Evolutionary conservation across 306 rosid species (phyloP).

Genomic region (Malus asiatica): DNA sequence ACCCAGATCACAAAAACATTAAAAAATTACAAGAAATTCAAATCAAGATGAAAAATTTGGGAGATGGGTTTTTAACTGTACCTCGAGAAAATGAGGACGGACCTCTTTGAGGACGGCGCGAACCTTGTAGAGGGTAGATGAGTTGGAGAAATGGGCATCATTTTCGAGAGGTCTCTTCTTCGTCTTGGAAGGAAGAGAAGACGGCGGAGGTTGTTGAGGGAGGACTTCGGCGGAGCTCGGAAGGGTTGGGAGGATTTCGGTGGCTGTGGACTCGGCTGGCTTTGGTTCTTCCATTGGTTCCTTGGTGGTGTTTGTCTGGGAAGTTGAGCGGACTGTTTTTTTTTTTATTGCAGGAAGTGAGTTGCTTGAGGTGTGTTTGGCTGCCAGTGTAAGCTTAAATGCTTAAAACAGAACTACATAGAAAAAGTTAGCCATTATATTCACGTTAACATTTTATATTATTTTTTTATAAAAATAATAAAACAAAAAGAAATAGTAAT

Average conservation of each 20-base stretch:
- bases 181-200: constrained; percentile 21
- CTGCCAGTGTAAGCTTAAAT: not conserved
- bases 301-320: constrained; percentile 1
- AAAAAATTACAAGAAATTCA: not conserved
- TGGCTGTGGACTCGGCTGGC: not conserved
- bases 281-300: constrained; percentile 6
- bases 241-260: constrained; percentile 10
- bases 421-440: no score
- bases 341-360: not conserved
- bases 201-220: constrained; percentile 12
- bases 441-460: no score
- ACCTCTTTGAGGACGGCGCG: constrained; percentile 41
- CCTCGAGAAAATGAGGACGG: constrained; percentile 76
- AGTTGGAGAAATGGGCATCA: constrained; percentile 10
- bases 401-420: no score
- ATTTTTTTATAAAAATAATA: no score
- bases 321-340: not conserved
- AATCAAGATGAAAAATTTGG: not conserved
- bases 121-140: not conserved
- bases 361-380: not conserved
- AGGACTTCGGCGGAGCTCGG: constrained; percentile 12
- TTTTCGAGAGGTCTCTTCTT: constrained; percentile 47
- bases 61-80: constrained; percentile 5
- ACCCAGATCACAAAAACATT: not conserved
- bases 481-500: no score